Base-by-base conservation (phyloP, 2,329 filamentous ascomycete genomes). In the Aspergillus clavatus region DNA sequence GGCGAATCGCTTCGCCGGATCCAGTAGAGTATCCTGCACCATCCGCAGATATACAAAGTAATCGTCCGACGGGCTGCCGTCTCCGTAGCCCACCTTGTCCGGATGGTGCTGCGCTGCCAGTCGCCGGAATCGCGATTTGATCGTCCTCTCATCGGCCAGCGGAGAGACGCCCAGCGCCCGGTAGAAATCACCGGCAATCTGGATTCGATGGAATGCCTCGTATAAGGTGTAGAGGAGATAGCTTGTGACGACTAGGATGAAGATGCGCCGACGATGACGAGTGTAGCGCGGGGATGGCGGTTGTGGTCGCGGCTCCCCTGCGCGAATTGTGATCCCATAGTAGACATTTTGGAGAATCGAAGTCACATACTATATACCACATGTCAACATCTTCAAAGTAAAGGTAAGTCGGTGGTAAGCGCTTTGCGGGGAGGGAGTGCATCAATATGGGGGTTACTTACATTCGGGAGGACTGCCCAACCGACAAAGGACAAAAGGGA, bases 141-240 rank as follows among this genome's bases (percentile, higher is more conserved):
- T 80, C 10, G 84, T 82, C 57, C 80, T 80, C 42, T 95, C 89
- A 42, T 80, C 77, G 8, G 86, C 85, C 45, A 78, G 67, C 28
- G 84, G 75, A 10, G 83, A 74, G 0, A 96, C 79, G 27, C 82
- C 82, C 0, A 98, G 79, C 52, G 85, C 79, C 38, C 80, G 74
- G 72, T 96, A 97, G 72, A 86, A 95, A 66, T 88, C 83, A 14
- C 85, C 82, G 1, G 76, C 73, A 36, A 77, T 73, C 51, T 81
- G 84, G 22, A 95, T 77, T 52, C 88, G 82, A 72, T 87, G 82
- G 75, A 95, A 87, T 59, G 89, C 86, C 71, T 97, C 91, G 72
- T 90, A 93, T 59, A 97, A 82, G 38, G 89, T 95, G 75, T 95
- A 96, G 53, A 85, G 71, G 28, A 97, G 86, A 72, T 97, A 98